Percentiles rank a stretch among this genome's conserved stretches.
Evolutionary conservation across 139 green algal species (phyloP).

Genomic region (Raphidocelis subcapitata): DNA sequence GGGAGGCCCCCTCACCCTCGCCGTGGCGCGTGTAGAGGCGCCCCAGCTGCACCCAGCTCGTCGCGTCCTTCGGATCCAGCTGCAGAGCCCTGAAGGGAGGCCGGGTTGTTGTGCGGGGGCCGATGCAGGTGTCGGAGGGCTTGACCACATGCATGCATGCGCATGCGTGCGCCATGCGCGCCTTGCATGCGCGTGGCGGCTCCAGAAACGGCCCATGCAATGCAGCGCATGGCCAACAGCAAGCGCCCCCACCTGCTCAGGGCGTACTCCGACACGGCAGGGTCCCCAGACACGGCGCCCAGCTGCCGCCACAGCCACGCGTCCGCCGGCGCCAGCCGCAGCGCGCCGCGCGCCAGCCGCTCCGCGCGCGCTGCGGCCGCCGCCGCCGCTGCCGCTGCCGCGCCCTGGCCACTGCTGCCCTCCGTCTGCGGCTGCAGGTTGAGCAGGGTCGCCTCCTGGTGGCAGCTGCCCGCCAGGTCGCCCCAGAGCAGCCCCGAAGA

Average conservation of each 20-base stretch:
- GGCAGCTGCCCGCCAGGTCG: conserved; percentile 37
- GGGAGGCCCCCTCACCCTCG: conserved; percentile 5
- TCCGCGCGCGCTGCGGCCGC: conserved; percentile 1
- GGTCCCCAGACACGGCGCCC: conserved; percentile 31
- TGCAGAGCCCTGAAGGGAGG: conserved; percentile 56
- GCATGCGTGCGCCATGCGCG: too few relatives aligned
- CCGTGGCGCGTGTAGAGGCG: conserved; percentile 57
- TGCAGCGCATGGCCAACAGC: too few relatives aligned
- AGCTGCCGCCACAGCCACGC: conserved; percentile 61
- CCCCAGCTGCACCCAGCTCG: conserved; percentile 69
- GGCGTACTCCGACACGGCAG: conserved; percentile 61
- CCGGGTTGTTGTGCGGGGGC: too few relatives aligned
- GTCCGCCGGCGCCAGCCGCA: conserved; percentile 48
- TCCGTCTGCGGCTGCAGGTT: conserved; percentile 3
- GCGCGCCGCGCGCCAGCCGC: conserved; percentile 34
- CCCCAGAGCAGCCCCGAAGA: conserved; percentile 42
- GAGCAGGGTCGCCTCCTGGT: conserved; percentile 28
- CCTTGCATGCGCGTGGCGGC: too few relatives aligned
- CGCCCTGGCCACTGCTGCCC: neutral
- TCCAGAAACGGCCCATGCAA: too few relatives aligned
- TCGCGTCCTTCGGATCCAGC: conserved; percentile 64
- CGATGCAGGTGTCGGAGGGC: too few relatives aligned
- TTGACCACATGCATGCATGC: too few relatives aligned
- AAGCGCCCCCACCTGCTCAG: too few relatives aligned
- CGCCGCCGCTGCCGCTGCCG: neutral